These are phyloP conservation scores for Plasmodium gaboni DNA, from an alignment of 169 alveolate genomes.

Conservation along the genomic window DNA sequence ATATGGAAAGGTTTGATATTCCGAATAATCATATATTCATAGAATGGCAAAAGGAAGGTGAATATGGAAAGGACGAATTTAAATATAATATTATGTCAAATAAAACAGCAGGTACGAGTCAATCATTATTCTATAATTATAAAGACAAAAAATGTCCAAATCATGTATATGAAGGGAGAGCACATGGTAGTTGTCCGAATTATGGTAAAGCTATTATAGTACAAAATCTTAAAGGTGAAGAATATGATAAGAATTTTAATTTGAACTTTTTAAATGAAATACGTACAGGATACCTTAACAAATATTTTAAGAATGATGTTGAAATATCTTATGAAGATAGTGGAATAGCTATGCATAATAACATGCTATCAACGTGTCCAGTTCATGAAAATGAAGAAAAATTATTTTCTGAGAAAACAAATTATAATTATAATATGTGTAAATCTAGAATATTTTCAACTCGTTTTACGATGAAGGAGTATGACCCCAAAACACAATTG, in stretches of 20 bases:
- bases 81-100: conserved; percentile 35
- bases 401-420: conserved; percentile 9
- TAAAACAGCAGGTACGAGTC: conserved; percentile 33
- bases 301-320: background rate
- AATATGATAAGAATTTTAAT: background rate
- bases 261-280: conserved; percentile 65
- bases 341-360: conserved; percentile 74
- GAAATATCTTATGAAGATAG: conserved; percentile 58
- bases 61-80: conserved; percentile 29
- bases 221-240: background rate
- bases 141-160: conserved; percentile 45
- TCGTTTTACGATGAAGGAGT: conserved; percentile 16
- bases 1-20: conserved; percentile 69
- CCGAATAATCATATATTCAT: conserved; percentile 34
- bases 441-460: conserved; percentile 7
- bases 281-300: conserved; percentile 46
- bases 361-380: conserved; percentile 18
- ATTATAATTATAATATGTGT: conserved; percentile 72
- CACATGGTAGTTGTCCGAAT: conserved; percentile 77
- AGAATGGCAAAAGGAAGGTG: conserved; percentile 60
- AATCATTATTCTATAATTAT: conserved; percentile 45
- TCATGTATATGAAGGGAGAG: conserved; percentile 64
- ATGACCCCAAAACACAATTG: background rate
- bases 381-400: background rate
- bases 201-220: conserved; percentile 70